Percentiles rank a stretch among this genome's conserved stretches.
Evolutionary conservation across 169 alveolate genomes (phyloP).

Genomic region (Plasmodium gaboni): DNA sequence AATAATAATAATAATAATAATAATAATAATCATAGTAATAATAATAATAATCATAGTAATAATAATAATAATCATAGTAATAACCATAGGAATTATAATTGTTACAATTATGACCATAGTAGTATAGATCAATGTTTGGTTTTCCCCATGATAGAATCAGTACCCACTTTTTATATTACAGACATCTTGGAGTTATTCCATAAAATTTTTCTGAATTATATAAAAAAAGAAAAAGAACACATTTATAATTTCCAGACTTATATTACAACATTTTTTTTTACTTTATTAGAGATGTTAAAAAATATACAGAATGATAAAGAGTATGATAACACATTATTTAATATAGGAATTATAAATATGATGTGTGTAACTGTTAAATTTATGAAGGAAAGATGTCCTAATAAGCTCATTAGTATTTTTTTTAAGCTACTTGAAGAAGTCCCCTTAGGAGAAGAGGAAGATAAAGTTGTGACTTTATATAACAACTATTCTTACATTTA

Average conservation of each 20-base stretch:
- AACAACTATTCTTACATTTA: slow-evolving; percentile 51
- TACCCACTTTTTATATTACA: neutral
- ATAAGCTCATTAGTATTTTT: slow-evolving; percentile 43
- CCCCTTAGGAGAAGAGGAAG: slow-evolving; percentile 36
- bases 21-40: neutral
- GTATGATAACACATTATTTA: slow-evolving; percentile 25
- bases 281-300: slow-evolving; percentile 30
- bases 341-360: slow-evolving; percentile 22
- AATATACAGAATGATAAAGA: slow-evolving; percentile 14
- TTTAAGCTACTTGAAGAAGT: slow-evolving; percentile 54
- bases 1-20: neutral
- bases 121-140: neutral
- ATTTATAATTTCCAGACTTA: slow-evolving; percentile 48
- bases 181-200: slow-evolving; percentile 5
- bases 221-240: slow-evolving; percentile 42
- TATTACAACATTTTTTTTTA: slow-evolving; percentile 22
- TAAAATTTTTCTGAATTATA: slow-evolving; percentile 13
- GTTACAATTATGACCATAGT: neutral
- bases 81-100: neutral
- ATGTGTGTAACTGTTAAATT: slow-evolving; percentile 40
- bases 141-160: neutral
- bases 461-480: slow-evolving; percentile 34
- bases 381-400: slow-evolving; percentile 14
- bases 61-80: neutral
- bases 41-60: too few species aligned